Evolutionary conservation across 352 stramenopile genomes (phyloP).

Genomic region (Globisporangium solare): DNA sequence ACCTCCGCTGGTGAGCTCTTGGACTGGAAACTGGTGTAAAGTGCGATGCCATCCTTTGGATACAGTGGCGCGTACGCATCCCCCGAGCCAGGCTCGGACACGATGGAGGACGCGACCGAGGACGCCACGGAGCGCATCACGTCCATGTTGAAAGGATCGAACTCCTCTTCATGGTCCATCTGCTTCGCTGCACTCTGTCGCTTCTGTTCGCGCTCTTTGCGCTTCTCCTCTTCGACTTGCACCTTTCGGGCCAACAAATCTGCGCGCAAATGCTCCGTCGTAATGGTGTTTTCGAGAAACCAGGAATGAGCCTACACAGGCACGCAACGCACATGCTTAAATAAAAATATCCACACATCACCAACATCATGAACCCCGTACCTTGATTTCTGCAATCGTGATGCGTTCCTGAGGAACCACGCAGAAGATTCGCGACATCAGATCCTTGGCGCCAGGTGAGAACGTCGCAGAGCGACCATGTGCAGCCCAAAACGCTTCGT

Average conservation of each 20-base stretch:
- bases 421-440: conserved; percentile 69
- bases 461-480: conserved; percentile 70
- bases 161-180: conserved; percentile 37
- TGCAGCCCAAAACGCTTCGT: conserved; percentile 77
- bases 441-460: conserved; percentile 61
- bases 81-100: conserved; percentile 25
- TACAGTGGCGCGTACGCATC: conserved; percentile 48
- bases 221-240: conserved; percentile 67
- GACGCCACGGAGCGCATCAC: conserved; percentile 35
- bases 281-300: conserved; percentile 47
- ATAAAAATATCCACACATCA: neutral
- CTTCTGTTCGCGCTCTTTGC: conserved; percentile 60
- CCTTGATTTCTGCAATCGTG: conserved; percentile 76
- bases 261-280: conserved; percentile 32
- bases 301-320: conserved; percentile 43
- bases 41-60: conserved; percentile 44
- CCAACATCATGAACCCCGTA: conserved; percentile 6
- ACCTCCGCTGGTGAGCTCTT: conserved; percentile 38
- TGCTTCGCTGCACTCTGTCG: conserved; percentile 32
- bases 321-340: conserved; percentile 2
- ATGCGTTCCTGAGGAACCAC: conserved; percentile 70
- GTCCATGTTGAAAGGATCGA: conserved; percentile 56
- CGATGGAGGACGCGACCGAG: conserved; percentile 19
- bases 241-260: conserved; percentile 60
- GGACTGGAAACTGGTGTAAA: conserved; percentile 79